Evolutionary conservation across 352 stramenopile genomes (phyloP), one percentile per base, ranked within the genome.

Genomic region (Saprolegnia diclina): DNA sequence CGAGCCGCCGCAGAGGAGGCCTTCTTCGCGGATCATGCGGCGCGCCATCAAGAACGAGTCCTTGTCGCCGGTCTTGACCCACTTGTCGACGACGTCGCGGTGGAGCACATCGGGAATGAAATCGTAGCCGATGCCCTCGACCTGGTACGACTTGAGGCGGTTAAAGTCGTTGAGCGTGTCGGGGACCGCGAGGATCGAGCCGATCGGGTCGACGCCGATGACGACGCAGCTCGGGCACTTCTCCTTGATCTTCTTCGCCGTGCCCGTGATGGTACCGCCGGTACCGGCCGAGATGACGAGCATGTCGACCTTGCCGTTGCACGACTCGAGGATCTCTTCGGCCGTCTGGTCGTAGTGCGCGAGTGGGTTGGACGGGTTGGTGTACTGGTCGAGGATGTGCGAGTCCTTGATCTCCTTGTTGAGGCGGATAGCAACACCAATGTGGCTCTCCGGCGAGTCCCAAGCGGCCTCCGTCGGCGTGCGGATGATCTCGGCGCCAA

Each of bases 41-140:
- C 95, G 80, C 64, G 96, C 92, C 77, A 97, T 89, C 46, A 98
- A 76, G 69, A 99, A 96, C 64, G 83, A 96, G 56, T 98, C 95
- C 67, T 90, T 80, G 74, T 98, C 94, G 46, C 90, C 87, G 16
- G 87, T 94, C 82, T 99, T 98, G 67, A 97, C 81, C 96, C 96
- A 99, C 35, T 76, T 50, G 78, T 99, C 94, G 19, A 98, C 82
- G 11, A 98, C 75, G n/a, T 77, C 80, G 52, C 95, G 87, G 81
- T 98, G 88, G 35, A 98, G 83, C 35, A 99, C 96, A 13, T 92
- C 79, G 4, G 96, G 96, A 57, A 99, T 97, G 75, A 99, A 99
- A 73, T 98, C 96, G 77, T 98, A 98, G 42, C 96, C 94, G 66
- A 98, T 98, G 35, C 96, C 96, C 72, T 99, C 95, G 13, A 98